These are phyloP conservation scores for Apiotrichum mycotoxinovorans DNA, from an alignment of 1,284 basidiomycete species.

Conservation along the genomic window DNA sequence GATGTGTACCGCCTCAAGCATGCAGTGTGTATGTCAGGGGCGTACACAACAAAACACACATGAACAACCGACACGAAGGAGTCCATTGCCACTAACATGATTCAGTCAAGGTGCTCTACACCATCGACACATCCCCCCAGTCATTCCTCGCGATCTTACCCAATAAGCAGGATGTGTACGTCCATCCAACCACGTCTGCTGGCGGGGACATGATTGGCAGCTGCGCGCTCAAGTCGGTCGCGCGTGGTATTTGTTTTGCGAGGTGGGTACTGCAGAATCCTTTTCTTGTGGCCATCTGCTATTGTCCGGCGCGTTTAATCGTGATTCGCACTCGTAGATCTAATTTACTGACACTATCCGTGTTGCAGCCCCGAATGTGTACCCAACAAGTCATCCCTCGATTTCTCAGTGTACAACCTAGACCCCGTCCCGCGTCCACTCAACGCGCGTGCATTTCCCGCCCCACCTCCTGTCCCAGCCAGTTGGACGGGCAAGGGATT, in stretches of 20 bases:
- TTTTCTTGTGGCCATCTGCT: neutral
- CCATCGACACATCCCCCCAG: constrained; percentile 38
- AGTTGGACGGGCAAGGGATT: constrained; percentile 44
- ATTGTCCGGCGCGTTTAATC: too few species aligned
- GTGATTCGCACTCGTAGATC: too few species aligned
- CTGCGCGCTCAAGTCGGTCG: constrained; percentile 36
- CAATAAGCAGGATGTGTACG: constrained; percentile 38
- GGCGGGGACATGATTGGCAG: constrained; percentile 27
- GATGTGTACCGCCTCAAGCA: neutral
- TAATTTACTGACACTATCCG: neutral
- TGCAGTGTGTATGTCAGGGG: too few species aligned
- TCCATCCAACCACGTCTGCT: constrained; percentile 25
- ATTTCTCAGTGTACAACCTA: constrained; percentile 47
- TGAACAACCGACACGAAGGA: too few species aligned
- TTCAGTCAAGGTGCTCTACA: constrained; percentile 46
- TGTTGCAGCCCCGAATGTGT: constrained; percentile 41
- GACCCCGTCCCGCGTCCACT: constrained; percentile 25
- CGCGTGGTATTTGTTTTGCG: constrained; percentile 42
- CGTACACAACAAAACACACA: too few species aligned
- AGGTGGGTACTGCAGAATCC: constrained; percentile 30
- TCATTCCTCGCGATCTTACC: constrained; percentile 40
- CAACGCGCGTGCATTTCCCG: constrained; percentile 5
- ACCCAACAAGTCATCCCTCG: constrained; percentile 31
- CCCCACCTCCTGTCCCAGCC: constrained; percentile 1
- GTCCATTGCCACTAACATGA: too few species aligned